Conservation (phyloP, 345 rosid species). For the Mercurialis annua region DNA sequence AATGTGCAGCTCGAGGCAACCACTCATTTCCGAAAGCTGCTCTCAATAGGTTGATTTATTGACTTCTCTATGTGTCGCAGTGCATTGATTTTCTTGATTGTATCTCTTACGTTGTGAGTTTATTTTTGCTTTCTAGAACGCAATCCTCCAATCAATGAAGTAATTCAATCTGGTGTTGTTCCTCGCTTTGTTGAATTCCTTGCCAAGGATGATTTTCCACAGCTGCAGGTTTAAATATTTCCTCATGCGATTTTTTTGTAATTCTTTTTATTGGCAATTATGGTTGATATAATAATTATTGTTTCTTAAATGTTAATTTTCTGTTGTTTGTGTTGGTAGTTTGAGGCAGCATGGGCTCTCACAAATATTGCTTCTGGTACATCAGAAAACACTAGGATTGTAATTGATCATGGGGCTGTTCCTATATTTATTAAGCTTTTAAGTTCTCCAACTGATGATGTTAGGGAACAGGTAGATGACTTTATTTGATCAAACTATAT, state of each 20-base stretch:
- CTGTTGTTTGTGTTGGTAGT: conserved; percentile 11
- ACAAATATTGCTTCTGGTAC: conserved; percentile 33
- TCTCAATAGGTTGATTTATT: conserved; percentile 19
- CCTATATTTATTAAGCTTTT: conserved; percentile 27
- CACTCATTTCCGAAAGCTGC: conserved; percentile 29
- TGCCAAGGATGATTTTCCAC: conserved; percentile 27
- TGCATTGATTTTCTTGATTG: neutral
- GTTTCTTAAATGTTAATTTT: neutral
- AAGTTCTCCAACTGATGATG: conserved; percentile 25
- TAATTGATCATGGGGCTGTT: conserved; percentile 30
- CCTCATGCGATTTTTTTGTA: neutral
- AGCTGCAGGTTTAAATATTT: conserved; percentile 25
- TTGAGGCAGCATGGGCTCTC: conserved; percentile 34
- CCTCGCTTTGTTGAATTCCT: conserved; percentile 32
- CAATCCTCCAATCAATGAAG: conserved; percentile 30
- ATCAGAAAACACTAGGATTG: conserved; percentile 27
- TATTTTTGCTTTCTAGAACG: conserved; percentile 13
- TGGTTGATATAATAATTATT: neutral
- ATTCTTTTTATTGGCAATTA: neutral
- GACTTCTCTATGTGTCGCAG: neutral
- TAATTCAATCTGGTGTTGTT: conserved; percentile 29
- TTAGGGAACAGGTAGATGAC: conserved; percentile 28
- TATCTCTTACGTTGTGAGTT: neutral
- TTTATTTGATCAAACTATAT: neutral
- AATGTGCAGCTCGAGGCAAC: conserved; percentile 26